A percentile compares a stretch with the other conserved stretches of the same genome.
phyloP scores from a whole-genome alignment of 2,329 filamentous ascomycete species.

The Diatrype stigma region DNA sequence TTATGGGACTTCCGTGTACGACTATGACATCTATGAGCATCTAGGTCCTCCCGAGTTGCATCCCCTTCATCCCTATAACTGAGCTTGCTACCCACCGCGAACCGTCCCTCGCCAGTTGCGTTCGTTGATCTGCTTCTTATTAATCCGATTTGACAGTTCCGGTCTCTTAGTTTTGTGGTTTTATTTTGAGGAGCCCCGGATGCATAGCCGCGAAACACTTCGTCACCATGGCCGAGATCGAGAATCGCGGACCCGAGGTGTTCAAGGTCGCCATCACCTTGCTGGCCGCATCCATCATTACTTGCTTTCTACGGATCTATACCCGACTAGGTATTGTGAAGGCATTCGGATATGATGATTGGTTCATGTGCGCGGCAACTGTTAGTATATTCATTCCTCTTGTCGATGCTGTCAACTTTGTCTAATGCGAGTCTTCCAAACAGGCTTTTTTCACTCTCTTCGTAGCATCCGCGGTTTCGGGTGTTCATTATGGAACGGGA shows the following conservation, averaged over 20 bases:
- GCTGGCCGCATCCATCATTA: background rate
- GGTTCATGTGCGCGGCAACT: background rate
- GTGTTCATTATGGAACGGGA: background rate
- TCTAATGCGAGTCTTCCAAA: too few relatives aligned
- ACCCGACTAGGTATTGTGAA: background rate
- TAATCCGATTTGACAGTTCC: too few relatives aligned
- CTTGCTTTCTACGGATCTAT: background rate
- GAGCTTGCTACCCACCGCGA: too few relatives aligned
- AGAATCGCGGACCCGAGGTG: background rate
- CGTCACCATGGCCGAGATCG: background rate
- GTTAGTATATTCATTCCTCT: background rate
- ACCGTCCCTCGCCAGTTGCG: too few relatives aligned
- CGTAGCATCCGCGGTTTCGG: background rate
- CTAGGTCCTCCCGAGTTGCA: too few relatives aligned
- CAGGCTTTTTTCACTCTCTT: background rate
- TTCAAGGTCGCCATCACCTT: background rate
- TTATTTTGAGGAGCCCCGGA: background rate
- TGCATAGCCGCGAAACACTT: background rate
- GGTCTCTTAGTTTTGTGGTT: too few relatives aligned
- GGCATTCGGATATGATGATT: background rate
- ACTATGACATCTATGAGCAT: too few relatives aligned
- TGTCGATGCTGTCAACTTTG: too few relatives aligned
- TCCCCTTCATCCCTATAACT: too few relatives aligned
- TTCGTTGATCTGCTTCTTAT: too few relatives aligned
- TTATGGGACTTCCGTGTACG: too few relatives aligned